phyloP scores from a whole-genome alignment of 163 green algal genomes.

The Scenedesmus sp. region DNA sequence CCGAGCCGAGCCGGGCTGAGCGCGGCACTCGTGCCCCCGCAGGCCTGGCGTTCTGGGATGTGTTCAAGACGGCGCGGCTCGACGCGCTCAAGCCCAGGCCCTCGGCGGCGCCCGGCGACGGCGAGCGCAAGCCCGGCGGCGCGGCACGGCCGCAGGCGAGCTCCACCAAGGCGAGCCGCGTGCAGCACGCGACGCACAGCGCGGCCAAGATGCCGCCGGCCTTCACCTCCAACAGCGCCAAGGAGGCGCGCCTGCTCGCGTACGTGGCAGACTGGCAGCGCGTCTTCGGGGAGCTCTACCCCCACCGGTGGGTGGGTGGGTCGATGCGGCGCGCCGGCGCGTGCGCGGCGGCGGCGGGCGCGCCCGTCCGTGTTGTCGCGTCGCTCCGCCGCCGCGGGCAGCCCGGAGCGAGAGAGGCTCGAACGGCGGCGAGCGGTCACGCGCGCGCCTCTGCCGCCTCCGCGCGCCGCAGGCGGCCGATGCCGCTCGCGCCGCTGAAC shows the following conservation, averaged over 20 bases:
- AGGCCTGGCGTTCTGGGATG: conserved; percentile 71
- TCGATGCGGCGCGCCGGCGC: too few species aligned
- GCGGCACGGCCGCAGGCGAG: background rate
- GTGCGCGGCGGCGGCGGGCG: too few species aligned
- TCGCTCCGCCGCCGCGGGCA: too few species aligned
- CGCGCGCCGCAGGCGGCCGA: conserved; percentile 52
- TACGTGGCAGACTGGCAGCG: conserved; percentile 72
- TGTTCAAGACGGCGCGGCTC: conserved; percentile 71
- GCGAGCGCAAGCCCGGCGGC: background rate
- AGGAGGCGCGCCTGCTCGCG: conserved; percentile 67
- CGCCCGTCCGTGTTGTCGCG: too few species aligned
- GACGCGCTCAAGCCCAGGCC: conserved; percentile 43
- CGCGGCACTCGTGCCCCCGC: too few species aligned
- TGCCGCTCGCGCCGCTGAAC: conserved; percentile 79
- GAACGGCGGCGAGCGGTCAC: too few species aligned
- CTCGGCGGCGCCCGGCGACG: conserved; percentile 1
- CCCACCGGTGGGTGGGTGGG: conserved; percentile 49
- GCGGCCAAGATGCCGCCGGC: conserved; percentile 61
- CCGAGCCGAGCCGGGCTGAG: too few species aligned
- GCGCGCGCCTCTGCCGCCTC: too few species aligned
- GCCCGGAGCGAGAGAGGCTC: too few species aligned
- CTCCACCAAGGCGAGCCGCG: conserved; percentile 72
- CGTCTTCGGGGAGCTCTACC: conserved; percentile 80
- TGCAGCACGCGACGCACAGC: conserved; percentile 67
- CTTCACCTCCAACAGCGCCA: conserved; percentile 60